These are phyloP conservation scores for Lotmaria passim DNA, from an alignment of 208 protist genomes.

Conservation along the genomic window DNA sequence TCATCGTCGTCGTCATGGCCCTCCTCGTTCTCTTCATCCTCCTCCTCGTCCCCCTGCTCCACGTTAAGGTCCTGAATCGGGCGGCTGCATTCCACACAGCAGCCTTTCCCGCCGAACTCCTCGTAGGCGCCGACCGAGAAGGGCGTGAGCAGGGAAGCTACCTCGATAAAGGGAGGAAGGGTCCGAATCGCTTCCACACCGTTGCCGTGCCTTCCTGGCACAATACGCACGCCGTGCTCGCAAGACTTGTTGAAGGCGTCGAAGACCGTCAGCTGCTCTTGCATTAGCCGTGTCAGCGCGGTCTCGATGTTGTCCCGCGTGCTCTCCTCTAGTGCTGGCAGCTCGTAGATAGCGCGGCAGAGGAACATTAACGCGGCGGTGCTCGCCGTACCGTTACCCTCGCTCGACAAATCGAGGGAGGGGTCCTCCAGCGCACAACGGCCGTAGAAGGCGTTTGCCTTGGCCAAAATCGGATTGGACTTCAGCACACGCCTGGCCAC, in stretches of 20 bases:
- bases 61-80: not conserved
- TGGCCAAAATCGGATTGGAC: constrained; percentile 76
- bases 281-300: constrained; percentile 36
- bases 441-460: constrained; percentile 84
- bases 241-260: constrained; percentile 10
- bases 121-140: constrained; percentile 78
- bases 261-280: constrained; percentile 12
- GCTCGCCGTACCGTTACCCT: constrained; percentile 19
- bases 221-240: constrained; percentile 27
- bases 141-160: constrained; percentile 48
- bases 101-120: constrained; percentile 43
- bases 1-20: not conserved
- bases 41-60: not conserved
- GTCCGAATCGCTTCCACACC: constrained; percentile 47
- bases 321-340: constrained; percentile 58
- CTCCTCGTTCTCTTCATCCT: not conserved
- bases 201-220: constrained; percentile 37
- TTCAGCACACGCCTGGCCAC: constrained; percentile 53
- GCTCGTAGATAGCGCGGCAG: constrained; percentile 75
- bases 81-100: constrained; percentile 64
- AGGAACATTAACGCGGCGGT: constrained; percentile 57
- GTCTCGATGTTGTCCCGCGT: constrained; percentile 28
- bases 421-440: constrained; percentile 46
- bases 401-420: constrained; percentile 16
- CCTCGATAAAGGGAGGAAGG: constrained; percentile 45